Conservation (phyloP, 371 early-diverging fungal species). For the Batkoa obscura region DNA sequence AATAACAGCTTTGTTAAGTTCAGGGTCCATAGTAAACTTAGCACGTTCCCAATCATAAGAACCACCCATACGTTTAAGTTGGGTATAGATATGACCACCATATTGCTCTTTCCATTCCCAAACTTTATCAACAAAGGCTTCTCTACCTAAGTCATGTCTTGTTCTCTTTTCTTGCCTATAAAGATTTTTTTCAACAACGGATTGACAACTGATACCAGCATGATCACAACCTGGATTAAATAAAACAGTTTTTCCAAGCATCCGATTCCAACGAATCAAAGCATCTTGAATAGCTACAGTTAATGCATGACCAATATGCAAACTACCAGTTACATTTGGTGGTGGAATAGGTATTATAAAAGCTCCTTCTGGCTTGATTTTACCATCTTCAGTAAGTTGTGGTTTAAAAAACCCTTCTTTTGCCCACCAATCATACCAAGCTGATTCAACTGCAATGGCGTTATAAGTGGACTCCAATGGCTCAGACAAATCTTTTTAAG, state of each 20-base stretch:
- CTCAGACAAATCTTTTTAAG: conserved; percentile 39
- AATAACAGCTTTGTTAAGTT: conserved; percentile 63
- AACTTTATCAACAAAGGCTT: conserved; percentile 73
- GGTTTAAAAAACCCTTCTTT: conserved; percentile 89
- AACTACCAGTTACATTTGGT: conserved; percentile 98
- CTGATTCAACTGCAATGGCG: conserved; percentile 83
- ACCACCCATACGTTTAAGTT: conserved; percentile 86
- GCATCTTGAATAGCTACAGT: conserved; percentile 95
- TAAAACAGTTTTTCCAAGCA: conserved; percentile 89
- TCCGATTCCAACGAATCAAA: conserved; percentile 95
- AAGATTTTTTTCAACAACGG: conserved; percentile 94
- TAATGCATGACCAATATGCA: conserved; percentile 98
- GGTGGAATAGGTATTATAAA: conserved; percentile 96
- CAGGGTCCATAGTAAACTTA: conserved; percentile 92
- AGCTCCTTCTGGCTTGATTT: conserved; percentile 52
- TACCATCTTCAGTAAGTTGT: conserved; percentile 46
- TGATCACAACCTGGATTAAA: conserved; percentile 99
- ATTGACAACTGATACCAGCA: conserved; percentile 98
- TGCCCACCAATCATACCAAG: conserved; percentile 94
- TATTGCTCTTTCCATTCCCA: conserved; percentile 92
- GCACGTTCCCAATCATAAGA: conserved; percentile 90
- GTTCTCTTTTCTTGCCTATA: conserved; percentile 63
- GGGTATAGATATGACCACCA: conserved; percentile 71
- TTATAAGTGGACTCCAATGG: conserved; percentile 76
- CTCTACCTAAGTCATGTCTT: conserved; percentile 90